phyloP scores from a whole-genome alignment of 2,329 filamentous ascomycete species.

The Xylariales sp. region DNA sequence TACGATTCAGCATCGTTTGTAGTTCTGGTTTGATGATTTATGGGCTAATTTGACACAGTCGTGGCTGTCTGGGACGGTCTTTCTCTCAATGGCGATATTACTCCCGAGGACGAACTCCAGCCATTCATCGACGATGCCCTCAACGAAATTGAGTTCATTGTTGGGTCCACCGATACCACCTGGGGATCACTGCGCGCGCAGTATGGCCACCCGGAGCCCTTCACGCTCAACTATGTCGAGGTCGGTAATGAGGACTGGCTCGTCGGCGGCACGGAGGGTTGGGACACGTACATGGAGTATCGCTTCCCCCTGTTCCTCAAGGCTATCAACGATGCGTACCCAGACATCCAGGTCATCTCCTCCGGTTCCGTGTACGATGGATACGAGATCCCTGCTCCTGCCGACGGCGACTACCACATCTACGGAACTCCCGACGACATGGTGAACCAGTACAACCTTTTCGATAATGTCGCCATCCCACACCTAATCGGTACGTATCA shows the following conservation, averaged over 20 bases:
- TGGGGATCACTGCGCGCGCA: conserved; percentile 55
- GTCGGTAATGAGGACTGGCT: conserved; percentile 67
- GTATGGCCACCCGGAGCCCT: conserved; percentile 59
- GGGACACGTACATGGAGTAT: conserved; percentile 45
- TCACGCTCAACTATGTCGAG: conserved; percentile 57
- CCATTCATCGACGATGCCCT: conserved; percentile 56
- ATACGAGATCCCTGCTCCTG: conserved; percentile 34
- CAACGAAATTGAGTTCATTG: conserved; percentile 60
- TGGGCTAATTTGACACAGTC: conserved; percentile 23
- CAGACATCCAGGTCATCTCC: conserved; percentile 52
- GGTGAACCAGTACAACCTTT: conserved; percentile 43
- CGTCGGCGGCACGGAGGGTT: conserved; percentile 40
- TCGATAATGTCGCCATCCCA: conserved; percentile 40
- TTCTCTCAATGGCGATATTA: conserved; percentile 47
- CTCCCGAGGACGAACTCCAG: conserved; percentile 46
- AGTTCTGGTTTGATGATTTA: neutral
- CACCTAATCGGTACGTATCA: conserved; percentile 18
- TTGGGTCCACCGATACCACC: conserved; percentile 45
- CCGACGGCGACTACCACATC: conserved; percentile 45
- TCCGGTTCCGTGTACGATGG: conserved; percentile 41
- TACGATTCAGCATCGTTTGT: conserved; percentile 17
- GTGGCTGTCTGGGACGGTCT: conserved; percentile 56
- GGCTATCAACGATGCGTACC: conserved; percentile 52
- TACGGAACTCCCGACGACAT: conserved; percentile 48
- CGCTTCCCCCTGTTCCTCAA: conserved; percentile 57